phyloP scores from a whole-genome alignment of 2,329 filamentous ascomycete species.

The Monilinia polystroma region DNA sequence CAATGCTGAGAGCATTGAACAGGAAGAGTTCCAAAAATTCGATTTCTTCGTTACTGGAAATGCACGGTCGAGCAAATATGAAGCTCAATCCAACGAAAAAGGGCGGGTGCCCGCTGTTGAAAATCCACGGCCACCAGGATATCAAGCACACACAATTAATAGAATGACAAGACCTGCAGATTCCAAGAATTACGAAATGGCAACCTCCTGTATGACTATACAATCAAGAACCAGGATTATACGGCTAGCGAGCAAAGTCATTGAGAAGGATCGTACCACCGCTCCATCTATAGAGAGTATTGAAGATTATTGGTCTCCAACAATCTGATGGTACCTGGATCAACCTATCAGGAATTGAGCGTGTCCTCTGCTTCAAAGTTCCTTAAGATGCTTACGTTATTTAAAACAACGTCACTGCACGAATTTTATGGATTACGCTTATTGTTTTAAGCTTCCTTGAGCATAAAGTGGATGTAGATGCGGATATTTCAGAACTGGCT shows the following conservation, averaged over 20 bases:
- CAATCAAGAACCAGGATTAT: no score
- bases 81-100: no score
- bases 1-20: conserved; percentile 20
- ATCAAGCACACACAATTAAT: no score
- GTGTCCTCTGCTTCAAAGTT: conserved; percentile 25
- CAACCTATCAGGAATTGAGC: background rate
- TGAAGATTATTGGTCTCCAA: conserved; percentile 53
- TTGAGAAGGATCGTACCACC: background rate
- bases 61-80: no score
- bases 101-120: no score
- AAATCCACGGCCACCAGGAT: no score
- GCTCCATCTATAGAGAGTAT: background rate
- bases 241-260: no score
- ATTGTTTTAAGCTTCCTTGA: conserved; percentile 53
- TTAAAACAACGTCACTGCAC: conserved; percentile 23
- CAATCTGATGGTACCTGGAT: conserved; percentile 55
- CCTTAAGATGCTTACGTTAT: conserved; percentile 16
- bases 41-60: background rate
- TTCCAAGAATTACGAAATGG: no score
- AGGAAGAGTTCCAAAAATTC: background rate
- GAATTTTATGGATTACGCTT: background rate
- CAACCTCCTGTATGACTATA: no score
- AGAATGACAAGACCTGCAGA: no score
- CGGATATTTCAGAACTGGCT: conserved; percentile 63
- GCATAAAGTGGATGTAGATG: conserved; percentile 44